These are phyloP conservation scores for Aspergillus kassunensis DNA, from an alignment of 495 filamentous ascomycete genomes.

Conservation along the genomic window DNA sequence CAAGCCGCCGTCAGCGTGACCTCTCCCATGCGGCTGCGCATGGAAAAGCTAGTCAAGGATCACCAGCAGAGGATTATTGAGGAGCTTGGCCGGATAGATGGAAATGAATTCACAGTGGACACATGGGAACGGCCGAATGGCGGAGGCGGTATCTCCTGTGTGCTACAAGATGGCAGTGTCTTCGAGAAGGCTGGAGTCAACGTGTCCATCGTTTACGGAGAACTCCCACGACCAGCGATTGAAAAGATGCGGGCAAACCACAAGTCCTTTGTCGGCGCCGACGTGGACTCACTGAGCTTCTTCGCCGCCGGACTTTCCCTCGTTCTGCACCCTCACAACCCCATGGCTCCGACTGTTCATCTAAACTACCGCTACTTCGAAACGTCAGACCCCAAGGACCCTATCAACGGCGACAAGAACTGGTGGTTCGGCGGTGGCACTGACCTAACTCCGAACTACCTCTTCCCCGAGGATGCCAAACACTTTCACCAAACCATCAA, in stretches of 20 bases:
- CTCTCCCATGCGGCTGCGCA: slow-evolving; percentile 94
- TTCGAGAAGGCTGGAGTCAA: slow-evolving; percentile 99
- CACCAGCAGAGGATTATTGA: slow-evolving; percentile 83
- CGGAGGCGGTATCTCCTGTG: slow-evolving; percentile 83
- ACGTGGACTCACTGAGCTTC: slow-evolving; percentile 79
- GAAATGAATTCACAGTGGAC: slow-evolving; percentile 73
- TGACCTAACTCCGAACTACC: slow-evolving; percentile 88
- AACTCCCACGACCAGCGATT: slow-evolving; percentile 81
- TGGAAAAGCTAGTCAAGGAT: slow-evolving; percentile 92
- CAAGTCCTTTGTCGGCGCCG: slow-evolving; percentile 74
- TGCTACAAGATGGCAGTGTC: slow-evolving; percentile 90
- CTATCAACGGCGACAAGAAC: slow-evolving; percentile 64
- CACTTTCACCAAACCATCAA: slow-evolving; percentile 96
- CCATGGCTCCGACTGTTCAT: slow-evolving; percentile 96
- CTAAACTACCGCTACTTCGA: slow-evolving; percentile 99
- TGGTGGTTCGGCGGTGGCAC: slow-evolving; percentile 99
- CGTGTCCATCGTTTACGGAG: slow-evolving; percentile 90
- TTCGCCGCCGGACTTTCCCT: slow-evolving; percentile 92
- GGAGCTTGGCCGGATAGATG: slow-evolving; percentile 77
- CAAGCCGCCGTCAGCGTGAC: slow-evolving; percentile 45
- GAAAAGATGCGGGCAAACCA: slow-evolving; percentile 93
- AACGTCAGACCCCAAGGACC: slow-evolving; percentile 58
- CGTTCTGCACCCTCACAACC: slow-evolving; percentile 89
- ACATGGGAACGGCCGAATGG: slow-evolving; percentile 85
- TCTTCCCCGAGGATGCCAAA: slow-evolving; percentile 94